A percentile compares a stretch with the other conserved stretches of the same genome.
These are phyloP conservation scores for Pseudopithomyces maydicus DNA, from an alignment of 2,329 filamentous ascomycete species.

Conservation along the genomic window DNA sequence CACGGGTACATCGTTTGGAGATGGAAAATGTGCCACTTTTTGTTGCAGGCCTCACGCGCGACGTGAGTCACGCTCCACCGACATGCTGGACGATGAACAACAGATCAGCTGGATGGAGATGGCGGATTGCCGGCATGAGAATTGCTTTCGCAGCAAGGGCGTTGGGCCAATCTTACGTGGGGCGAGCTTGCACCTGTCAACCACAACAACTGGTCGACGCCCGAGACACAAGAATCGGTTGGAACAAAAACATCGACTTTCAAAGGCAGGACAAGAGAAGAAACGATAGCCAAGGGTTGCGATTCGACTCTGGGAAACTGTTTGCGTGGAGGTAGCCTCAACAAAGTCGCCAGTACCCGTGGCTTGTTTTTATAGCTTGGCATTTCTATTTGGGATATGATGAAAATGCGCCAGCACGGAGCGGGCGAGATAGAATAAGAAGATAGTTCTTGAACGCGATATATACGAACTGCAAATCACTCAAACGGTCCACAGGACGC, in stretches of 20 bases:
- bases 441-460: not conserved
- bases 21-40: not conserved
- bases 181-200: not conserved
- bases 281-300: not conserved
- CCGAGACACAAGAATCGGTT: not conserved
- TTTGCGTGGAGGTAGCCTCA: not conserved
- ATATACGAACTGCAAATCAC: not conserved
- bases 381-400: not conserved
- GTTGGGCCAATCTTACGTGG: not conserved
- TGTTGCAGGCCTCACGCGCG: not conserved
- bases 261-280: not conserved
- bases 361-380: not conserved
- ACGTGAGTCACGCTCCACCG: not conserved
- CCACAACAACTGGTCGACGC: not conserved
- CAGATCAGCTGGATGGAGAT: not conserved
- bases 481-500: not conserved
- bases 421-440: not conserved
- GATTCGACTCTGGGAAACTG: not conserved
- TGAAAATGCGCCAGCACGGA: not conserved
- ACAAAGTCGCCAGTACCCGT: not conserved
- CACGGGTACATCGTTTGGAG: not conserved
- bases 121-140: not conserved
- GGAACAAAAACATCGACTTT: not conserved
- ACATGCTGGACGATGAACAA: not conserved
- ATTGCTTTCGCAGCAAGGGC: not conserved